Evolutionary conservation across 1,284 basidiomycete genomes (phyloP), one percentile per base, ranked within the genome.

Genomic region (Paramarasmius palmivorus): DNA sequence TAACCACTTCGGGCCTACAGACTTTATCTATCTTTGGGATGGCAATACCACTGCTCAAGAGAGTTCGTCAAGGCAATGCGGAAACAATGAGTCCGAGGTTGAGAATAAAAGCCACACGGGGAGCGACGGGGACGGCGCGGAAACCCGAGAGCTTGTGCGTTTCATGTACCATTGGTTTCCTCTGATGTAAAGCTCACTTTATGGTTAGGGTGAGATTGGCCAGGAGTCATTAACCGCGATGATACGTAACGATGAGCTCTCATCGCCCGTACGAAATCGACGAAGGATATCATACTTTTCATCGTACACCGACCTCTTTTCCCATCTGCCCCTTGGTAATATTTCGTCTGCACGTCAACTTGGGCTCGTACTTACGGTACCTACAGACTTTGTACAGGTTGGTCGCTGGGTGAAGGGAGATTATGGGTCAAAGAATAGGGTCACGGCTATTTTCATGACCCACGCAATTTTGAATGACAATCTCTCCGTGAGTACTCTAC

Each of bases 401-500:
- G 83, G 82, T 12, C 73, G 67, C 56, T 89, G 83, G 84, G 71
- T 79, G 20, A 82, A 78, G 62, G 71, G 66, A 20, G 69, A 78
- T 38, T 88, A 78, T 60, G 83, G 83, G 23, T 57, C 75, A 41
- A 76, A 67, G 53, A 84, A 83, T 63, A 71, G 72, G 45, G 71
- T 85, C 49, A 79, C 83, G 38, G 84, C 88, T n/a, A 67, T 81
- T 20, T 86, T 86, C 65, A 78, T 89, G 75, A 78, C 79, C 5
- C 86, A 90, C 66, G 86, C 85, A 37, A 71, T 89, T 38, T 72
- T 87, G 54, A 90, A 90, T 65, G 76, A 80, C 42, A 83, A 82
- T 58, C 68, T 68, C 39, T 67, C 64, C 52, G 86, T 88, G 55
- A 50, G 81, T 61, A n/a, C 55, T 48, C 20, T 35, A 26, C n/a